A percentile compares a stretch with the other conserved stretches of the same genome.
Evolutionary conservation across 176 grass and related monocot species (phyloP).

Genomic region (Puya raimondii): DNA sequence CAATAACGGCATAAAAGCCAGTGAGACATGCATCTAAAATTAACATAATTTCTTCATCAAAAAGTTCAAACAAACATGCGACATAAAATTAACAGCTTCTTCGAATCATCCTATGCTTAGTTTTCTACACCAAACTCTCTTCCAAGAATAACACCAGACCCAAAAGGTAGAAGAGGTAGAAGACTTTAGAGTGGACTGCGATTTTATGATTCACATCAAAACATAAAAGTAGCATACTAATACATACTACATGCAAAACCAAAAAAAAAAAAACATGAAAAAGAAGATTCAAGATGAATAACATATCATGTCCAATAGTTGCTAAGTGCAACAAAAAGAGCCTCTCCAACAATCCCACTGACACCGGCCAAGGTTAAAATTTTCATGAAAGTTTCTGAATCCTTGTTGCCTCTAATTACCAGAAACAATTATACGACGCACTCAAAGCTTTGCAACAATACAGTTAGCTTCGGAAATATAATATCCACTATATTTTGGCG

Average conservation of each 20-base stretch:
- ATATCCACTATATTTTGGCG: not conserved
- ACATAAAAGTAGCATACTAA: no score
- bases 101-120: not conserved
- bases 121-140: not conserved
- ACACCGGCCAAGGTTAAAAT: not conserved
- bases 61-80: not conserved
- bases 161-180: not conserved
- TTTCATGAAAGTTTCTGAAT: constrained; percentile 1
- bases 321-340: not conserved
- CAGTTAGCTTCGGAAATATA: not conserved
- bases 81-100: not conserved
- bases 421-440: not conserved
- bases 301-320: not conserved
- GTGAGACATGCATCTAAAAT: not conserved
- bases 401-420: not conserved
- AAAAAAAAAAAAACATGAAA: constrained; percentile 5
- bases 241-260: constrained; percentile 15
- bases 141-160: not conserved
- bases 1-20: not conserved
- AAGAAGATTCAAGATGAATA: not conserved
- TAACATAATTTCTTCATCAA: not conserved
- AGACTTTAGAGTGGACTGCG: no score
- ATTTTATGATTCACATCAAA: no score
- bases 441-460: not conserved
- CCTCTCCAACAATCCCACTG: not conserved